Evolutionary conservation across 148 eudicot species (phyloP), one percentile per base, ranked within the genome.

Genomic region (Heliamphora exappendiculata): DNA sequence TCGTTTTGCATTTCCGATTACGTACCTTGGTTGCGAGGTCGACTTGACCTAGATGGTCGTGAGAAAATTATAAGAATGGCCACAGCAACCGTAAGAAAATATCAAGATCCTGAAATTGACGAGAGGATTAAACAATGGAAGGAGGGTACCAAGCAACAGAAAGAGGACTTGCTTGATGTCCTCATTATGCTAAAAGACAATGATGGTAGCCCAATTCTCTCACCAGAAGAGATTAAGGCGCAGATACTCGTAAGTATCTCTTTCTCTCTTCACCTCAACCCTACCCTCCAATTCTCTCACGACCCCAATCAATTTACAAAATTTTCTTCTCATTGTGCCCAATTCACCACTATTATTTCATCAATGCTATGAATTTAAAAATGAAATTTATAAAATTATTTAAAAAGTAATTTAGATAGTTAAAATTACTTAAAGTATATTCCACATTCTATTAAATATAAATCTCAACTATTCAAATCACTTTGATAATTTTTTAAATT

Each of bases 151-250:
- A 76, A 67, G 26, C 36, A 7, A 11, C 24, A 50, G 7, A 19
- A 76, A 51, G 79, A 76, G 5, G 79, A 76, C 29, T 19, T 76
- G 16, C 73, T 76, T n/a, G 79, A 76, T 37, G 63, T 76, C 11
- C 73, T 76, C 9, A 67, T 76, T 26, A 20, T 16, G 16, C 71
- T 76, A 14, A 76, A 47, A 51, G 73, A 66, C 36, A 7, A 29
- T 0, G 24, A 64, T 36, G 64, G 64, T 13, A 7, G 16, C n/a
- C 45, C 79, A 33, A n/a, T 76, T 3, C 57, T 76, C 49, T 45
- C 73, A 6, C 19, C 50, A 4, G 20, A 26, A 76, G 79, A 76
- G 71, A 76, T 76, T 65, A 67, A 76, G 26, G 73, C 72, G 3
- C 72, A 76, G 41, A 51, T 76, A 8, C 11, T 76, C 7, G 79